Conservation (phyloP, 2,329 filamentous ascomycete genomes). For the Leptographium wingfieldii region DNA sequence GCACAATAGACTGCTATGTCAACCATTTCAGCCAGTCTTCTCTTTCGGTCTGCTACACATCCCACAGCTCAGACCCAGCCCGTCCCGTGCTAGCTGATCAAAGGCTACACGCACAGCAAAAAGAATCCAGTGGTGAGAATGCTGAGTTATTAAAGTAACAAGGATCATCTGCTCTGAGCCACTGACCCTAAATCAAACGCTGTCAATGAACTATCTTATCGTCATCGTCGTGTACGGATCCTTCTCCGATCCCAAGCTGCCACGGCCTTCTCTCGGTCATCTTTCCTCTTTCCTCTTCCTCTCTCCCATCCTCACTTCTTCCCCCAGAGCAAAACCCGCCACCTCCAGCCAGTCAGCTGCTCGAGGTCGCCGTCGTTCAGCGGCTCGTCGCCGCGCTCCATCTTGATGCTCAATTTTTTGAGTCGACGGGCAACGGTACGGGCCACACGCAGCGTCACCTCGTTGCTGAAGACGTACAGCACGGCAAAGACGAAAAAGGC, state of each 20-base stretch:
- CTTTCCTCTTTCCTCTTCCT: background rate
- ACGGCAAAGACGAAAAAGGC: constrained; percentile 44
- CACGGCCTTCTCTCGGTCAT: no score
- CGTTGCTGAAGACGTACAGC: constrained; percentile 45
- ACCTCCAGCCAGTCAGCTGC: constrained; percentile 41
- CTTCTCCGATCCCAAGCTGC: no score
- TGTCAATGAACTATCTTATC: background rate
- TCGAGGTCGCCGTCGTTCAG: constrained; percentile 36
- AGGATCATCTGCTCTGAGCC: background rate
- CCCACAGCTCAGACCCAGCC: no score
- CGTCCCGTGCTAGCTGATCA: no score
- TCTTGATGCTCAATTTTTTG: constrained; percentile 31
- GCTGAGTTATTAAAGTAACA: background rate
- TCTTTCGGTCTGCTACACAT: no score
- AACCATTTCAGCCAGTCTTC: no score
- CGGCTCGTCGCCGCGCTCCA: constrained; percentile 33
- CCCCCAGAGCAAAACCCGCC: constrained; percentile 39
- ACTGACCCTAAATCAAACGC: background rate
- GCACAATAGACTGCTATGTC: no score
- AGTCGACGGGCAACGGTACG: constrained; percentile 37
- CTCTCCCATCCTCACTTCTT: background rate
- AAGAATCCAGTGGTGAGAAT: background rate
- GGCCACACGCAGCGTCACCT: constrained; percentile 42
- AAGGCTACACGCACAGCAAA: no score
- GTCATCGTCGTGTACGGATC: background rate